These are phyloP conservation scores for Rhypophila decipiens DNA, from an alignment of 495 filamentous ascomycete genomes.

Conservation along the genomic window DNA sequence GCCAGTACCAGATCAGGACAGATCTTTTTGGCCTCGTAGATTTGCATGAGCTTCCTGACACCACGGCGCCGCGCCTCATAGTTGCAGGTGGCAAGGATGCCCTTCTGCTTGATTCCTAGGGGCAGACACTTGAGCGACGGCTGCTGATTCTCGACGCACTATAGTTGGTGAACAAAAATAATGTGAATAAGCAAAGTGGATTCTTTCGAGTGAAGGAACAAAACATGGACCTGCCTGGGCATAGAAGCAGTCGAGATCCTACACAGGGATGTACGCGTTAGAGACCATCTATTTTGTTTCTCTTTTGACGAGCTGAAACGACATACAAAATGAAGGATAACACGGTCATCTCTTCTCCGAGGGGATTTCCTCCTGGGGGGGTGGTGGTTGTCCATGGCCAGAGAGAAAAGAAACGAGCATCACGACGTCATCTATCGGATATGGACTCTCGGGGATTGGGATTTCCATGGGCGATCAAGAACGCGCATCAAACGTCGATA, in stretches of 20 bases:
- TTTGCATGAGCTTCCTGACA: slow-evolving; percentile 74
- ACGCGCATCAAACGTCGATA: background rate
- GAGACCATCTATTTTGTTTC: slow-evolving; percentile 1
- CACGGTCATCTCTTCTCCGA: slow-evolving; percentile 54
- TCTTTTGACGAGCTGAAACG: background rate
- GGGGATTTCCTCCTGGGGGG: slow-evolving; percentile 26
- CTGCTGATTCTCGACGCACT: slow-evolving; percentile 65
- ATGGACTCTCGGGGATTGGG: too few relatives aligned
- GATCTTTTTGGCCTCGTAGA: slow-evolving; percentile 69
- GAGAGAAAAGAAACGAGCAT: too few relatives aligned
- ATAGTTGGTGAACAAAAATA: background rate
- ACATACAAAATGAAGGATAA: slow-evolving; percentile 75
- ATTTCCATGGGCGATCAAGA: background rate
- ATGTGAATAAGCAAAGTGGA: background rate
- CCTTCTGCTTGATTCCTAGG: slow-evolving; percentile 62
- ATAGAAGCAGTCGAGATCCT: slow-evolving; percentile 95
- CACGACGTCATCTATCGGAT: too few relatives aligned
- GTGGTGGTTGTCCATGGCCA: background rate
- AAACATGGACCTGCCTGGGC: slow-evolving; percentile 67
- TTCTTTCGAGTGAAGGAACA: background rate
- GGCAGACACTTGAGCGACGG: slow-evolving; percentile 66
- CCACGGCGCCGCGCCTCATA: slow-evolving; percentile 76
- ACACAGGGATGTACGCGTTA: slow-evolving; percentile 2
- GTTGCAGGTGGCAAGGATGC: slow-evolving; percentile 92
- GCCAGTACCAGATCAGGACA: slow-evolving; percentile 83